A percentile compares a stretch with the other conserved stretches of the same genome.
Conservation (phyloP, 1,284 basidiomycete genomes). For the Apiotrichum gamsii region DNA sequence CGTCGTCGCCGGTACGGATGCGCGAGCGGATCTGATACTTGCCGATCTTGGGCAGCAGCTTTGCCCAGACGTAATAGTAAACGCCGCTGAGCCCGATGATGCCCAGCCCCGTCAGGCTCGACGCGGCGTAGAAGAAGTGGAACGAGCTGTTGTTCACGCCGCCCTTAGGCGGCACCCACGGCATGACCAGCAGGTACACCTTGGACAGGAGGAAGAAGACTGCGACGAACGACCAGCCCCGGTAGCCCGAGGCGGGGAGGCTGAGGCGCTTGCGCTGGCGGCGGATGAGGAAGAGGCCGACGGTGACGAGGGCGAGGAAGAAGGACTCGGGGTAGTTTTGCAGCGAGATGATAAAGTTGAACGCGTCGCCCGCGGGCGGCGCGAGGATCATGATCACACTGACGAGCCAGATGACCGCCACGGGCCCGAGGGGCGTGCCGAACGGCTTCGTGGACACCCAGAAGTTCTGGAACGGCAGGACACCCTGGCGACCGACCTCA, state of each 20-base stretch:
- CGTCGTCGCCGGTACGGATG: conserved; percentile 33
- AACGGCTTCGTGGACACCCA: conserved; percentile 36
- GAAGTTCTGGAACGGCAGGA: conserved; percentile 39
- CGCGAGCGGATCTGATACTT: conserved; percentile 42
- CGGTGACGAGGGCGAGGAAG: conserved; percentile 47
- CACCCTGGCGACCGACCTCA: conserved; percentile 41
- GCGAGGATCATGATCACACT: conserved; percentile 54
- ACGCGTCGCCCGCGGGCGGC: conserved; percentile 55
- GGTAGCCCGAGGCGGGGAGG: conserved; percentile 46
- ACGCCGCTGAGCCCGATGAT: conserved; percentile 32
- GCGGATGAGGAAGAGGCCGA: conserved; percentile 50
- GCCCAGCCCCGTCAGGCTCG: conserved; percentile 34
- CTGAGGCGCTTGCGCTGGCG: conserved; percentile 44
- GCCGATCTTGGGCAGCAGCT: conserved; percentile 36
- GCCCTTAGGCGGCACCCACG: conserved; percentile 48
- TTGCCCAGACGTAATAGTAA: conserved; percentile 46
- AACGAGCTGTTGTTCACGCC: conserved; percentile 32
- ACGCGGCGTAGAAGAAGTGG: conserved; percentile 45
- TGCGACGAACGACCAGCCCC: conserved; percentile 46
- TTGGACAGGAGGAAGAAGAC: conserved; percentile 47
- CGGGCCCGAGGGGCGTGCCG: conserved; percentile 47
- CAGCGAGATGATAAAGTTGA: conserved; percentile 50
- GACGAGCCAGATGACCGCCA: conserved; percentile 51
- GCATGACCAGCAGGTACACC: conserved; percentile 52
- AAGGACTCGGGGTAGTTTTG: conserved; percentile 49